Base-by-base conservation (phyloP, 768 basidiomycete genomes). In the Agrocybe praecox region DNA sequence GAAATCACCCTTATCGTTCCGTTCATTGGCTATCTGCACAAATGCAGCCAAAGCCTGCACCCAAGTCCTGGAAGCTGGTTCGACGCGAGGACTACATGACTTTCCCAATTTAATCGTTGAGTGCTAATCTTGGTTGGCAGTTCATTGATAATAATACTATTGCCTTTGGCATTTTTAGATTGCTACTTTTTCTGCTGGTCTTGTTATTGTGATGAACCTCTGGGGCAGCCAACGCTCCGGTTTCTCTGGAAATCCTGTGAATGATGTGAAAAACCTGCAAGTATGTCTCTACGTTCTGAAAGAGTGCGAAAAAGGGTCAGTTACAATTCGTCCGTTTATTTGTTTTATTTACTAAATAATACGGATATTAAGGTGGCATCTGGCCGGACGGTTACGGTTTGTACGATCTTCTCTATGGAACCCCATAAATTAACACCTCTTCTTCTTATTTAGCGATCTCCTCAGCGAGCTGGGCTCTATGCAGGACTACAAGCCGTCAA, bases 31-130 rank as follows among this genome's bases (percentile, higher is more conserved):
- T 0, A 91, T 89, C 52, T 92, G 88, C 69, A 83, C 90, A 10
- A 82, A 94, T 56, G 87, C 94, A 0, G 91, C 94, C 0, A 77
- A 94, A 19, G 89, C 90, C 1, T 89, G 86, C 54, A 84, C 83
- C 11, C 92, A 92, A 62, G 80, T 96, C 22, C 72, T 90, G 34
- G 90, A 94, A 26, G 43, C 24, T 10, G 23, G 19, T 2, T 29
- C 29, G 24, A 32, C 42, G 26, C 23, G 43, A 19, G 52, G 42
- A 3, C 32, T 43, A 15, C 26, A 26, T 22, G 24, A 32, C 26
- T 32, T 46, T 12, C 44, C 52, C 4, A 23, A 32, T 46, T 26
- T 22, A 7, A 53, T 43, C 17, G 52, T 51, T 29, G 26, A 29
- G 11, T 24, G 50, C 23, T 17, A 2, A 21, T 40, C 23, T 15